Evolutionary conservation across 1,139 yeast species (phyloP).

Genomic region (Wickerhamiella infanticola): DNA sequence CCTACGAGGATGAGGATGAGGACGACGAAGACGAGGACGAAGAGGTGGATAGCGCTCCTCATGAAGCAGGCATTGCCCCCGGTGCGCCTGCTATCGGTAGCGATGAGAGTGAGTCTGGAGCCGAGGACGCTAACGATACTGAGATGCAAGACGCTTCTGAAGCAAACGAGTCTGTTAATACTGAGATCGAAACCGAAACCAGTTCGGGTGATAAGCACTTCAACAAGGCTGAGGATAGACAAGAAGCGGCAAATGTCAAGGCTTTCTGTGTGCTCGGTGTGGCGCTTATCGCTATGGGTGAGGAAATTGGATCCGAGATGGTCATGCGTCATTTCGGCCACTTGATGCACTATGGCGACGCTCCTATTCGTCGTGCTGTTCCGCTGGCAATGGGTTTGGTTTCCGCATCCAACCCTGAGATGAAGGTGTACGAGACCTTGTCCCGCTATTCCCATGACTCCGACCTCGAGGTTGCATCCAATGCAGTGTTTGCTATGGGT

Average conservation of each 20-base stretch:
- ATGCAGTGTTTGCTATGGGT: constrained; percentile 95
- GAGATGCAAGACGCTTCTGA: constrained; percentile 13
- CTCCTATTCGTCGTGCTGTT: constrained; percentile 82
- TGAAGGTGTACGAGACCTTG: constrained; percentile 92
- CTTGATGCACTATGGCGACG: constrained; percentile 93
- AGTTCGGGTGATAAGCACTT: constrained; percentile 21
- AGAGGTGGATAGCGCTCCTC: constrained; percentile 18
- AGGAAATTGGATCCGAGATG: constrained; percentile 96
- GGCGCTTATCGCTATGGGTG: constrained; percentile 94
- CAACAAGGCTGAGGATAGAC: constrained; percentile 22
- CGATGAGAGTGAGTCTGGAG: not conserved
- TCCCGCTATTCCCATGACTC: constrained; percentile 94
- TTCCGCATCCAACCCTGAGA: constrained; percentile 87
- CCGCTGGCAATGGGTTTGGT: constrained; percentile 96
- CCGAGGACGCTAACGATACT: constrained; percentile 6
- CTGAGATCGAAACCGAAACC: constrained; percentile 14
- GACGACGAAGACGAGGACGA: constrained; percentile 24
- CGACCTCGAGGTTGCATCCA: constrained; percentile 86
- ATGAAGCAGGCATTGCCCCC: constrained; percentile 6
- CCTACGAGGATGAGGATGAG: constrained; percentile 34
- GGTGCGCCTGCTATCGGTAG: not conserved
- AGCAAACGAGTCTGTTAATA: constrained; percentile 6
- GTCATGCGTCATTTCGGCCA: constrained; percentile 93
- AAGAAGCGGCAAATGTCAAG: constrained; percentile 23
- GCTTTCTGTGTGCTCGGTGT: constrained; percentile 90